These are phyloP conservation scores for Diaporthe humulicola DNA, from an alignment of 2,329 filamentous ascomycete genomes.

Conservation along the genomic window DNA sequence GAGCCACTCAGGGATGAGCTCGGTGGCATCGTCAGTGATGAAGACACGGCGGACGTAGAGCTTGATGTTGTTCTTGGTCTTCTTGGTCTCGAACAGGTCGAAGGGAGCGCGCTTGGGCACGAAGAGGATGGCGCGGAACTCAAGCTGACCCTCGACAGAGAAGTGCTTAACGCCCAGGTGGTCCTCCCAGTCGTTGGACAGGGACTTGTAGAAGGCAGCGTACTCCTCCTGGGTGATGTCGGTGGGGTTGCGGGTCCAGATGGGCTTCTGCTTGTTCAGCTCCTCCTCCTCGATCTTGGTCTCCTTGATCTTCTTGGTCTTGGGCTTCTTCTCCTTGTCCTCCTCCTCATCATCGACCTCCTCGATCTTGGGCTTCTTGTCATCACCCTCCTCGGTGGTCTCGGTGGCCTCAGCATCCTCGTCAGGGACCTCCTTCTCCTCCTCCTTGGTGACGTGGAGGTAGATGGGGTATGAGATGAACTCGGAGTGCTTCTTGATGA, in stretches of 20 bases:
- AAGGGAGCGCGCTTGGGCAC: slow-evolving; percentile 99
- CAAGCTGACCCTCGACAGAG: slow-evolving; percentile 99
- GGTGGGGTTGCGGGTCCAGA: slow-evolving; percentile 87
- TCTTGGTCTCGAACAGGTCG: slow-evolving; percentile 99
- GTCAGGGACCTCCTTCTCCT: slow-evolving; percentile 97
- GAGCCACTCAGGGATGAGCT: slow-evolving; percentile 99
- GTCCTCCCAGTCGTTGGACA: slow-evolving; percentile 99
- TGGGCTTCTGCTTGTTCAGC: slow-evolving; percentile 93
- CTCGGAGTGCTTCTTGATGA: slow-evolving; percentile 99
- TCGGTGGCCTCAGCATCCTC: slow-evolving; percentile 82
- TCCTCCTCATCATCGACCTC: slow-evolving; percentile 91
- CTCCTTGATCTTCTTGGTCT: slow-evolving; percentile 99
- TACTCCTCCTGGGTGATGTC: slow-evolving; percentile 95
- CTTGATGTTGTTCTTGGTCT: slow-evolving; percentile 99
- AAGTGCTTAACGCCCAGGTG: slow-evolving; percentile 99
- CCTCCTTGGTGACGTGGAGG: slow-evolving; percentile 99
- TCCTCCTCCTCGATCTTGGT: slow-evolving; percentile 99
- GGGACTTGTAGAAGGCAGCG: slow-evolving; percentile 99
- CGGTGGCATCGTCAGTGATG: slow-evolving; percentile 99
- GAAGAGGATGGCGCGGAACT: slow-evolving; percentile 99
- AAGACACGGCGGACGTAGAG: slow-evolving; percentile 99
- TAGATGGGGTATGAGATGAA: slow-evolving; percentile 99
- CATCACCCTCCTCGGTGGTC: slow-evolving; percentile 76
- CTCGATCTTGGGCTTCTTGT: slow-evolving; percentile 97
- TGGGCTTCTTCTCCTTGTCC: slow-evolving; percentile 87